These are phyloP conservation scores for Spizellomyces sp. DNA, from an alignment of 192 early-diverging fungal genomes.

Conservation along the genomic window DNA sequence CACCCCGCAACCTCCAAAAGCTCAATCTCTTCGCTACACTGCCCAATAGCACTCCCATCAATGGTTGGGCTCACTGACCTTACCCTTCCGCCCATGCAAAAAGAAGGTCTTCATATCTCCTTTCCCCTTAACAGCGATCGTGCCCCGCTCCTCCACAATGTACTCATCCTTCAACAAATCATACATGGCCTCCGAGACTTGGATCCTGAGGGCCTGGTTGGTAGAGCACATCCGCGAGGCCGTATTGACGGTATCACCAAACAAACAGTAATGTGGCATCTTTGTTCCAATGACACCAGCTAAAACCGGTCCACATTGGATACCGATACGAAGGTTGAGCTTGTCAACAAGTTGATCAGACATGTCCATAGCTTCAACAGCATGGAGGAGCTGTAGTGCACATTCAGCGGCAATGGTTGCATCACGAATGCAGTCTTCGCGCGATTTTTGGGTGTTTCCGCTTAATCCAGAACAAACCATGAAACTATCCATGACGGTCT, in stretches of 20 bases:
- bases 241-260: conserved; percentile 46
- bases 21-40: too few relatives aligned
- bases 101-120: conserved; percentile 44
- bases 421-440: conserved; percentile 24
- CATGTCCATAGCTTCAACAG: conserved; percentile 11
- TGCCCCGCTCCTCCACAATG: conserved; percentile 28
- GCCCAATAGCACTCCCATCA: too few relatives aligned
- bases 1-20: too few relatives aligned
- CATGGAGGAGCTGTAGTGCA: conserved; percentile 37
- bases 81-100: conserved; percentile 17
- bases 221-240: conserved; percentile 47
- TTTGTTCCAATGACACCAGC: conserved; percentile 50
- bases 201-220: conserved; percentile 27
- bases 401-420: conserved; percentile 33
- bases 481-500: conserved; percentile 48
- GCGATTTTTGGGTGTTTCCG: conserved; percentile 13
- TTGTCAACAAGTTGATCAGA: conserved; percentile 29
- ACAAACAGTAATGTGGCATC: conserved; percentile 51
- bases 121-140: conserved; percentile 42
- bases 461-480: conserved; percentile 41
- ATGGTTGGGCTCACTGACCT: too few relatives aligned
- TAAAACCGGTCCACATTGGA: conserved; percentile 44
- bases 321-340: conserved; percentile 40
- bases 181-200: conserved; percentile 32
- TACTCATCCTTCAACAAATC: conserved; percentile 6